Percentiles rank a stretch among this genome's conserved stretches.
Conservation (phyloP, 2,329 filamentous ascomycete genomes). For the Fusarium austroafricanum region DNA sequence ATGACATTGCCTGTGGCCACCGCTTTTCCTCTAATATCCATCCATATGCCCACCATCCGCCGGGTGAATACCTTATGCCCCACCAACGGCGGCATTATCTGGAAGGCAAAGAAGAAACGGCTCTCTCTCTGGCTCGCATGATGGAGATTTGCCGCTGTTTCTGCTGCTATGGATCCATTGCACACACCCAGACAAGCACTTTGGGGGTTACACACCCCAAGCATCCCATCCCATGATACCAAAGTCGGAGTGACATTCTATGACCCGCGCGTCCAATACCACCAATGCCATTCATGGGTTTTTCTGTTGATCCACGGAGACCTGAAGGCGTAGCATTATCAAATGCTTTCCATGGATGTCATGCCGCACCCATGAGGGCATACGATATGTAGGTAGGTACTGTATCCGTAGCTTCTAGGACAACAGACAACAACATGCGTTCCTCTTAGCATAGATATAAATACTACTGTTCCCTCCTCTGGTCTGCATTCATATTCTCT, state of each 20-base stretch:
- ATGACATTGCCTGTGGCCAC: slow-evolving; percentile 7
- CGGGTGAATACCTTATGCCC: slow-evolving; percentile 44
- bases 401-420: neutral
- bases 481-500: slow-evolving; percentile 1
- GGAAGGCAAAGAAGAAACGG: slow-evolving; percentile 8
- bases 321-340: slow-evolving; percentile 39
- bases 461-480: slow-evolving; percentile 33
- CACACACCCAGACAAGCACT: slow-evolving; percentile 24
- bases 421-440: slow-evolving; percentile 17
- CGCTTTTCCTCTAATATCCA: slow-evolving; percentile 3
- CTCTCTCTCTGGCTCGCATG: slow-evolving; percentile 17
- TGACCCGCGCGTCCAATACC: neutral
- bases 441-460: slow-evolving; percentile 41
- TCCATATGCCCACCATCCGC: slow-evolving; percentile 31
- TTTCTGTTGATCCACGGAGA: slow-evolving; percentile 12
- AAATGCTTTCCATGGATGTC: slow-evolving; percentile 25
- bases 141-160: slow-evolving; percentile 29
- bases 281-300: slow-evolving; percentile 16
- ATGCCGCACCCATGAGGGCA: slow-evolving; percentile 37
- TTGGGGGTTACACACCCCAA: slow-evolving; percentile 18
- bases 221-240: slow-evolving; percentile 18
- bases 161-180: slow-evolving; percentile 6
- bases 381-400: slow-evolving; percentile 3
- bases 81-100: slow-evolving; percentile 42
- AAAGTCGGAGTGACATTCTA: slow-evolving; percentile 15